phyloP scores from a whole-genome alignment of 257 asterid species.

The Echites panduratus region DNA sequence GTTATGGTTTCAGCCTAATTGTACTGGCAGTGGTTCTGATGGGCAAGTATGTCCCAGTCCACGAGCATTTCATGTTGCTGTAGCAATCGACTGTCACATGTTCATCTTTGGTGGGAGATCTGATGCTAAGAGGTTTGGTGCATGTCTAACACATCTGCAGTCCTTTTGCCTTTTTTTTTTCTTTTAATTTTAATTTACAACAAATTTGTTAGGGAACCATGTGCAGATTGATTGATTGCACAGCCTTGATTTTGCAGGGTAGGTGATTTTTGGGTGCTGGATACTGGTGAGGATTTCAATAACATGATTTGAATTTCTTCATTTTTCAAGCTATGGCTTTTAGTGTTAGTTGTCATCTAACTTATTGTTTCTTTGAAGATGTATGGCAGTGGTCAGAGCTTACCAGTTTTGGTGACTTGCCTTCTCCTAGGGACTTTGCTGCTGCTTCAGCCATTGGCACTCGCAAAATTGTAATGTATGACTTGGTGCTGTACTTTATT shows the following conservation, averaged over 20 bases:
- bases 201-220: constrained; percentile 3
- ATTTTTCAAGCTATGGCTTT: background rate
- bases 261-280: constrained; percentile 99
- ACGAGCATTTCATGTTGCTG: constrained; percentile 87
- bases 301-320: constrained; percentile 6
- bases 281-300: constrained; percentile 65
- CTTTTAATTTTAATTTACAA: background rate
- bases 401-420: constrained; percentile 95
- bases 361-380: constrained; percentile 36
- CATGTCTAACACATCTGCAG: constrained; percentile 1
- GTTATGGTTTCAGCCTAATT: constrained; percentile 87
- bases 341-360: constrained; percentile 16
- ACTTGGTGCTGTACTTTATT: constrained; percentile 8
- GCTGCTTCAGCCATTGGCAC: constrained; percentile 92
- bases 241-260: constrained; percentile 46
- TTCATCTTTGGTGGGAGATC: constrained; percentile 95
- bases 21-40: constrained; percentile 77
- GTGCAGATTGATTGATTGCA: constrained; percentile 1
- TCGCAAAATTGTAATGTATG: constrained; percentile 88
- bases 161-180: background rate
- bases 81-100: constrained; percentile 88
- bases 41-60: constrained; percentile 79
- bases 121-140: constrained; percentile 65
- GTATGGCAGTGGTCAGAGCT: constrained; percentile 99
- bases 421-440: constrained; percentile 93